Conservation (phyloP, 2,329 filamentous ascomycete genomes). For the Penicillium sp. region DNA sequence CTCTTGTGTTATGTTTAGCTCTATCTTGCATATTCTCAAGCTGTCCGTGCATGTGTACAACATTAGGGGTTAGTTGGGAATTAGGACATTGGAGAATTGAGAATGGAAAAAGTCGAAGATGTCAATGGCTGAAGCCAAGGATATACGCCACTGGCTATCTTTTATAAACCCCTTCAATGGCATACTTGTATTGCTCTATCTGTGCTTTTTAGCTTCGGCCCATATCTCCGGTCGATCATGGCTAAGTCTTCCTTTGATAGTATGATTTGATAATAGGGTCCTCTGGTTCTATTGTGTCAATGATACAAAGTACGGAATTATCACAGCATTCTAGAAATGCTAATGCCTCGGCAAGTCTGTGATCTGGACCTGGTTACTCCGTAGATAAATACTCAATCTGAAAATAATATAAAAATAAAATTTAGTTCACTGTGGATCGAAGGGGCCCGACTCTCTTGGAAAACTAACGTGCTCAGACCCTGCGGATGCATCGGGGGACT, state of each 20-base stretch:
- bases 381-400: too few species aligned
- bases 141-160: background rate
- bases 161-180: background rate
- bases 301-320: background rate
- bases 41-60: background rate
- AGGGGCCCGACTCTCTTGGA: background rate
- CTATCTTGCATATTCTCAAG: background rate
- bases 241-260: background rate
- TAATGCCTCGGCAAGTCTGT: too few species aligned
- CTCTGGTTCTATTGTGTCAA: too few species aligned
- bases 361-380: too few species aligned
- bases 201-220: background rate
- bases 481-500: background rate
- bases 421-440: background rate
- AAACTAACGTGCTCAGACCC: slow-evolving; percentile 1
- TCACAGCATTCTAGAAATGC: background rate
- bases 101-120: background rate
- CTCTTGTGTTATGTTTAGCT: background rate
- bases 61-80: background rate
- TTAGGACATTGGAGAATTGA: background rate
- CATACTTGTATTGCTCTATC: background rate
- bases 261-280: background rate
- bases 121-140: background rate
- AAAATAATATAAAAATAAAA: too few species aligned
- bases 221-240: background rate